Percentiles rank a stretch among this genome's conserved stretches.
Conservation (phyloP, 2,329 filamentous ascomycete genomes). For the Monosporascus ibericus region DNA sequence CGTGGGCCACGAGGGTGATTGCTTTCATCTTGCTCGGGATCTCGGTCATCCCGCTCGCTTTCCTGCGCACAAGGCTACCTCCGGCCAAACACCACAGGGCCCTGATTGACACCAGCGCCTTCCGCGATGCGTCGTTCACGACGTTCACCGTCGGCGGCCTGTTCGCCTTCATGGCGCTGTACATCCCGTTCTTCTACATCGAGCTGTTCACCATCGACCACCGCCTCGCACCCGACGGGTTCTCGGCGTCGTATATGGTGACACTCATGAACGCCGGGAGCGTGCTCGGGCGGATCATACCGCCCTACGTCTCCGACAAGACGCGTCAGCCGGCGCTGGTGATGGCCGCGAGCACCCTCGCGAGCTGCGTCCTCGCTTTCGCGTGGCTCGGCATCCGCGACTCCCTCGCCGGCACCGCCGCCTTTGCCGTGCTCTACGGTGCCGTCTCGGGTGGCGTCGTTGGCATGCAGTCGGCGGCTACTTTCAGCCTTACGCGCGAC, state of each 20-base stretch:
- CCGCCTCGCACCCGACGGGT: conserved; percentile 26
- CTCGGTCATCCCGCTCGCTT: conserved; percentile 28
- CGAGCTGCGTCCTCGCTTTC: conserved; percentile 31
- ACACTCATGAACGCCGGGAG: conserved; percentile 39
- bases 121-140: conserved; percentile 33
- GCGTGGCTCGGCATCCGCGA: conserved; percentile 32
- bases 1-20: conserved; percentile 38
- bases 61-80: conserved; percentile 28
- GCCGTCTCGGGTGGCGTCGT: conserved; percentile 39
- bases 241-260: conserved; percentile 34
- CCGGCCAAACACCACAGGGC: conserved; percentile 19
- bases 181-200: conserved; percentile 44
- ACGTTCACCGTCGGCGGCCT: conserved; percentile 30
- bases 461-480: conserved; percentile 34
- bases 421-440: conserved; percentile 39
- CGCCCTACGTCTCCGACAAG: conserved; percentile 37
- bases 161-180: conserved; percentile 38
- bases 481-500: conserved; percentile 31
- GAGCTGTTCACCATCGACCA: conserved; percentile 35
- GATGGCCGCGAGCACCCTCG: conserved; percentile 22
- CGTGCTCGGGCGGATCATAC: conserved; percentile 38
- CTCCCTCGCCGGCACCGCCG: conserved; percentile 28
- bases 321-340: conserved; percentile 34
- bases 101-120: conserved; percentile 30
- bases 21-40: conserved; percentile 32